Evolutionary conservation across 2,329 filamentous ascomycete genomes (phyloP).

Genomic region (Chalaropsis thielavioides): DNA sequence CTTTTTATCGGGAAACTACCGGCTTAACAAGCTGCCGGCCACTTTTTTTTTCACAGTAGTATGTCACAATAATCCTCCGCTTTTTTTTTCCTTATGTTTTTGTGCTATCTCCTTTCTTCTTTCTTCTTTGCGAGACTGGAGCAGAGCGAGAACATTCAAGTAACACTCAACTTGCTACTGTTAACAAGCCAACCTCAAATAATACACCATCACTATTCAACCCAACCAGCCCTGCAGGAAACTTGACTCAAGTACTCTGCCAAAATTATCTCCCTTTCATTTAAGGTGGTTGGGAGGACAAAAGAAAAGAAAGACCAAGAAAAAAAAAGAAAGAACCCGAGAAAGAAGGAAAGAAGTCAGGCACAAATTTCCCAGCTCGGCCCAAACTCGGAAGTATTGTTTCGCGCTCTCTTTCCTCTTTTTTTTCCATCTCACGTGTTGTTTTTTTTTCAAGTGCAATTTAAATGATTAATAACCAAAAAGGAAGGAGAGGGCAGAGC

Average conservation of each 20-base stretch:
- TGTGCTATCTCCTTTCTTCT: background rate
- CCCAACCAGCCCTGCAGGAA: background rate
- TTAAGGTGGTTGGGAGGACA: background rate
- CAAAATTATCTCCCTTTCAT: background rate
- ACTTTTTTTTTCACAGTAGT: no score
- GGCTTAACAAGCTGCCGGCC: no score
- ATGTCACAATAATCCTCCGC: no score
- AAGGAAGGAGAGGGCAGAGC: background rate
- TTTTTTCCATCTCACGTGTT: background rate
- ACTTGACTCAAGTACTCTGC: background rate
- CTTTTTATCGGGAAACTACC: no score
- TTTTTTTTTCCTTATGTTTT: background rate
- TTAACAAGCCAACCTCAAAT: background rate
- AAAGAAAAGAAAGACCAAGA: background rate
- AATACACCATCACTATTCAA: background rate
- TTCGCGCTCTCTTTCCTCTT: background rate
- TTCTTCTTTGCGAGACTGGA: background rate
- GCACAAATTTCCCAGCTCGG: background rate
- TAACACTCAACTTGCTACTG: background rate
- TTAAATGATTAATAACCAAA: background rate
- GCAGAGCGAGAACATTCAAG: background rate
- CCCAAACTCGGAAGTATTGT: constrained; percentile 5
- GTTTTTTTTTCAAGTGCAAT: background rate
- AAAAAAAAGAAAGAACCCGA: background rate
- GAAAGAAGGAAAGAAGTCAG: no score